These are phyloP conservation scores for Aquanectria penicillioides DNA, from an alignment of 2,329 filamentous ascomycete species.

Conservation along the genomic window DNA sequence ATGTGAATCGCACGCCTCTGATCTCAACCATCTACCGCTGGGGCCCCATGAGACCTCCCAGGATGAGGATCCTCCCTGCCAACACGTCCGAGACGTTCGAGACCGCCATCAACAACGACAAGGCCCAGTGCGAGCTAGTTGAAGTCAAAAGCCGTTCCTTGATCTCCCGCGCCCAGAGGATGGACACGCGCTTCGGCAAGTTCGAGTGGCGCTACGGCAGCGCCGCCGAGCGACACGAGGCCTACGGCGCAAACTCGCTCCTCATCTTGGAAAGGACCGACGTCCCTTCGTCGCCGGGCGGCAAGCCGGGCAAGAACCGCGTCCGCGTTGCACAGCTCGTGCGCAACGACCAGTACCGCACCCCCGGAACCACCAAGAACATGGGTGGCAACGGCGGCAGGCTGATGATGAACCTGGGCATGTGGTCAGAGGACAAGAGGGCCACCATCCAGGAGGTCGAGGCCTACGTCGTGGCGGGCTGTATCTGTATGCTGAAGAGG, in stretches of 20 bases:
- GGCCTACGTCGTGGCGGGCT: constrained; percentile 35
- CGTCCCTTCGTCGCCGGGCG: background rate
- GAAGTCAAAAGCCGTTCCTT: constrained; percentile 27
- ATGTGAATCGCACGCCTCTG: constrained; percentile 18
- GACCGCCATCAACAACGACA: constrained; percentile 22
- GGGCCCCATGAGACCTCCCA: constrained; percentile 30
- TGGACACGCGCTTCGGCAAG: constrained; percentile 33
- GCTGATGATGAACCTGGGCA: constrained; percentile 33
- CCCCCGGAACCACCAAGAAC: constrained; percentile 25
- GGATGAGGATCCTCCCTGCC: constrained; percentile 26
- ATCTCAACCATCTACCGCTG: constrained; percentile 38
- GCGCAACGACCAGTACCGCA: constrained; percentile 33
- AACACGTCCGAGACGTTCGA: constrained; percentile 23
- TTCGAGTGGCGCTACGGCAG: constrained; percentile 35
- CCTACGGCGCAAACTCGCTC: constrained; percentile 26
- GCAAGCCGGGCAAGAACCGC: constrained; percentile 6
- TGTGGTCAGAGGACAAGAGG: constrained; percentile 27
- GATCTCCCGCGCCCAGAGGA: constrained; percentile 30
- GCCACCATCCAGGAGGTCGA: constrained; percentile 20
- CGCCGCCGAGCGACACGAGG: constrained; percentile 19
- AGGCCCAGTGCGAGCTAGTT: constrained; percentile 21
- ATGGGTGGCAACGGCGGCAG: constrained; percentile 37
- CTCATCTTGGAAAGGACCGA: constrained; percentile 31
- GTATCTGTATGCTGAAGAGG: constrained; percentile 36
- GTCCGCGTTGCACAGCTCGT: constrained; percentile 30